phyloP scores from a whole-genome alignment of 805 yeast genomes.

The Saccharomycopsis amapae region DNA sequence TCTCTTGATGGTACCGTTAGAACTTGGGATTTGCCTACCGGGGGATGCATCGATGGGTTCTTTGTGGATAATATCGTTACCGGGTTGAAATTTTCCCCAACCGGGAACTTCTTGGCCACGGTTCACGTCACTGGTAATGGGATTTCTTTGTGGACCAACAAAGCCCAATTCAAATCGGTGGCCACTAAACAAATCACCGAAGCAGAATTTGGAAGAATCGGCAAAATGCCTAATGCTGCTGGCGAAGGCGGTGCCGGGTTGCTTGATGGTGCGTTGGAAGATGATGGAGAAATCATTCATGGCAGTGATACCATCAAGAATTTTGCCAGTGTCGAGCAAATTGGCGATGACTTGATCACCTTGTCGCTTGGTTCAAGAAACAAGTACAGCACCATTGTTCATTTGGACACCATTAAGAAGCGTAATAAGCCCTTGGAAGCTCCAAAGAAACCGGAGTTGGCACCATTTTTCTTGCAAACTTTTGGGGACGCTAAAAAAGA shows the following conservation, averaged over 20 bases:
- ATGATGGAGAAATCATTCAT: slow-evolving; percentile 28
- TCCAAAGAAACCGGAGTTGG: slow-evolving; percentile 73
- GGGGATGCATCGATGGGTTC: slow-evolving; percentile 93
- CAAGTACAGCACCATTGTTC: slow-evolving; percentile 69
- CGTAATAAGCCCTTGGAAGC: slow-evolving; percentile 89
- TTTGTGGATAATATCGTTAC: slow-evolving; percentile 75
- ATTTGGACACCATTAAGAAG: slow-evolving; percentile 75
- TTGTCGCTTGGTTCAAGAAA: slow-evolving; percentile 70
- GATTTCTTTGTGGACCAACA: slow-evolving; percentile 85
- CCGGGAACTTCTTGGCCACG: slow-evolving; percentile 87
- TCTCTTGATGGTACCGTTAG: slow-evolving; percentile 81
- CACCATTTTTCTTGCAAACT: slow-evolving; percentile 73
- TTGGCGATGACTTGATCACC: slow-evolving; percentile 57
- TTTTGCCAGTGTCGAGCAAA: slow-evolving; percentile 54
- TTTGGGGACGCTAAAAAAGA: slow-evolving; percentile 41
- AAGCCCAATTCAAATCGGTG: slow-evolving; percentile 72
- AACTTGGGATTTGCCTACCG: slow-evolving; percentile 97
- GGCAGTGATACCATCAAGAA: slow-evolving; percentile 25
- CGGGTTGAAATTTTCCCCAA: slow-evolving; percentile 69
- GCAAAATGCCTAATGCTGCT: slow-evolving; percentile 65
- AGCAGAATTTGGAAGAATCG: slow-evolving; percentile 51
- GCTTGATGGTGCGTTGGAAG: slow-evolving; percentile 70
- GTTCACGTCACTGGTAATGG: slow-evolving; percentile 89
- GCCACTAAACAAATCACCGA: slow-evolving; percentile 72
- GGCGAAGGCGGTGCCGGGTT: slow-evolving; percentile 70